Base-by-base conservation (phyloP, 2,329 filamentous ascomycete species). In the Stagonosporopsis vannaccii region DNA sequence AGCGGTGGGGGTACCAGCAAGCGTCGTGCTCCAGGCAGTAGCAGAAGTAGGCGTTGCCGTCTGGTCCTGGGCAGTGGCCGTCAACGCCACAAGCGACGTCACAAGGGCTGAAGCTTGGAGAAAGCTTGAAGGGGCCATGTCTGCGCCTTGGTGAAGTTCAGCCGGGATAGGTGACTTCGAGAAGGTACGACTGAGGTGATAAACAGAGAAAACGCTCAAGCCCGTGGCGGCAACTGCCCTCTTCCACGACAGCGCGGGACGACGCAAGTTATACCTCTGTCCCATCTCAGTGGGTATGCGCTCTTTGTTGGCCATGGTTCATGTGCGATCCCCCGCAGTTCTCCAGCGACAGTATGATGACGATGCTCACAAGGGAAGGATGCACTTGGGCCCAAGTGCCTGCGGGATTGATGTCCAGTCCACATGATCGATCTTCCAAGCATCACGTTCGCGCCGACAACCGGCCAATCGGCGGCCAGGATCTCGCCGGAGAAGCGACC, bases 1-100 rank as follows among this genome's bases (percentile, higher is more conserved):
- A 0, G 65, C 60, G 1, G 71, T 75, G 4, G 70, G 61, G n/a
- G 71, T 69, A 35, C 69, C 69, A 47, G 59, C 56, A 15, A 72
- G 63, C 7, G 63, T 70, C 3, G 63, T 66, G 26, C 65, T 67
- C 44, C 56, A 65, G 19, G 66, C 63, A 11, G 43, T 42, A 9
- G 62, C 54, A 15, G 63, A 60, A 2, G 70, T 61, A n/a, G 58
- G 35, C 11, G 58, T 61, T 17, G 68, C 56, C n/a, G 57, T 42
- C 26, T 30, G 33, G 33, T 32, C 43, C 42, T 69, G 63, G 22
- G 63, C 69, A 45, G 4, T 5, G n/a, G 56, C 25, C n/a, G 66
- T 60, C 46, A 69, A 63, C n/a, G 61, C 57, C 26, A 69, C 58
- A 39, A 73, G 58, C 30, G 62, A 65, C 25, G 65, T 69, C 9